Conservation (phyloP, 2,329 filamentous ascomycete species). For the Fusarium sp. region DNA sequence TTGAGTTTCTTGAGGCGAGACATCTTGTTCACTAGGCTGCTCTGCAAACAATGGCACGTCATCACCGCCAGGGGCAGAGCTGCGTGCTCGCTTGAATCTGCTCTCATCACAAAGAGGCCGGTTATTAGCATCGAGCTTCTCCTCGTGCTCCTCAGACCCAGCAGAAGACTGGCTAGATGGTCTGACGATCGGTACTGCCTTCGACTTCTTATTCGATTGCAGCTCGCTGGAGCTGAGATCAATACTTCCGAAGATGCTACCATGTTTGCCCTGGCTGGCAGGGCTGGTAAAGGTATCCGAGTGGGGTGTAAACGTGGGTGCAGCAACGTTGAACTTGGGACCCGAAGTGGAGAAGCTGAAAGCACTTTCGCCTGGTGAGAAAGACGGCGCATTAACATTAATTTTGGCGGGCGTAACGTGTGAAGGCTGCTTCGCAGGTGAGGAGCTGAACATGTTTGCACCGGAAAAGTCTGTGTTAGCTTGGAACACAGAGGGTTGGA, state of each 20-base stretch:
- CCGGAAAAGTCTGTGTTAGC: constrained; percentile 44
- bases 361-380: constrained; percentile 74
- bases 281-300: constrained; percentile 62
- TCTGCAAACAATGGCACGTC: constrained; percentile 81
- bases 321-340: constrained; percentile 79
- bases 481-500: constrained; percentile 63
- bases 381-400: constrained; percentile 76
- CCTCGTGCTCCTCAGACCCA: constrained; percentile 44
- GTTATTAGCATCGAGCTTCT: constrained; percentile 56
- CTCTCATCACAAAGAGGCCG: constrained; percentile 73
- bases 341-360: constrained; percentile 77
- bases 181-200: constrained; percentile 83
- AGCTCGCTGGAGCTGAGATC: constrained; percentile 71
- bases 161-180: constrained; percentile 67
- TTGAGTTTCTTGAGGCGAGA: constrained; percentile 27
- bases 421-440: constrained; percentile 26
- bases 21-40: constrained; percentile 51
- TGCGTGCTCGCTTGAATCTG: constrained; percentile 80
- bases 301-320: constrained; percentile 79
- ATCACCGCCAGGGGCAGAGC: constrained; percentile 74
- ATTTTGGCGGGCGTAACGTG: constrained; percentile 62
- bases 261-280: constrained; percentile 54
- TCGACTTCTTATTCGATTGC: constrained; percentile 78
- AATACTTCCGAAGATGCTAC: constrained; percentile 78
- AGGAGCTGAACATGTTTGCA: constrained; percentile 39